phyloP scores from a whole-genome alignment of 176 grass and related monocot species.

The Zoysia pacifica region DNA sequence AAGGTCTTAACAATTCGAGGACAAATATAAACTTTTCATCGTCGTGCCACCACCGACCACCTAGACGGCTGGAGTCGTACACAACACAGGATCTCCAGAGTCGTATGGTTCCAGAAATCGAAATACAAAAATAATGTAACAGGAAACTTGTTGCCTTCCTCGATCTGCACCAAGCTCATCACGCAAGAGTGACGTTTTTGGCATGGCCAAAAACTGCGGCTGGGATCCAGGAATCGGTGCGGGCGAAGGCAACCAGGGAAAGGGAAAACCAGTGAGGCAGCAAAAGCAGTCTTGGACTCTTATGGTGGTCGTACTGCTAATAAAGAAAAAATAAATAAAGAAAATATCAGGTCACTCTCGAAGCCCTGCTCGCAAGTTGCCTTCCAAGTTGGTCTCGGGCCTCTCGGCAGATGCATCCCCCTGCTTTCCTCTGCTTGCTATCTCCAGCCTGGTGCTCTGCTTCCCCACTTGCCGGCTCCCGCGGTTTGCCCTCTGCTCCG shows the following conservation, averaged over 20 bases:
- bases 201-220: background rate
- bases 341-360: slow-evolving; percentile 34
- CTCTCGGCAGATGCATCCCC: background rate
- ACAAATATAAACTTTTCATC: background rate
- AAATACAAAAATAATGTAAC: background rate
- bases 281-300: background rate
- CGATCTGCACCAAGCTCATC: background rate
- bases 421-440: background rate
- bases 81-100: background rate
- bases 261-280: background rate
- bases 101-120: background rate
- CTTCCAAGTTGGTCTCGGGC: background rate
- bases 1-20: background rate
- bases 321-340: background rate
- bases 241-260: background rate
- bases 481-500: slow-evolving; percentile 2
- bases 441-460: slow-evolving; percentile 8
- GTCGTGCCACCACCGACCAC: background rate
- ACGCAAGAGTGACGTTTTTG: background rate
- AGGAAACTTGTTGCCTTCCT: background rate
- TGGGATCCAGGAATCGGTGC: background rate
- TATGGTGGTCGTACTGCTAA: background rate
- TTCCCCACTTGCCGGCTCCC: slow-evolving; percentile 7
- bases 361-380: background rate
- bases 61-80: background rate